Base-by-base conservation (phyloP, 225 moss, liverwort and hornwort genomes). In the Physcomitrium patens region DNA sequence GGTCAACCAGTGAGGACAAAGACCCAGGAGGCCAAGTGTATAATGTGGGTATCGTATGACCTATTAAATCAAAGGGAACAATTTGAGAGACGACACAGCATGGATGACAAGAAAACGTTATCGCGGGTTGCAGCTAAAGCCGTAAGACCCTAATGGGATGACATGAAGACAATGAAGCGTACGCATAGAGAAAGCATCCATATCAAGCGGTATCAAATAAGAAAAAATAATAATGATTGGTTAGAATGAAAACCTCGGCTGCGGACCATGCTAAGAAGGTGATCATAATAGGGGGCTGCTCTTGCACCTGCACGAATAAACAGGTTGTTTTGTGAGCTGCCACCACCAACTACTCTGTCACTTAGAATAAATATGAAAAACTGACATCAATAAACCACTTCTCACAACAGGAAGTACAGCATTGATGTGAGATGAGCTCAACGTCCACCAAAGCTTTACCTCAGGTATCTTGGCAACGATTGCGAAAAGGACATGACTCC, bases 11-110 rank as follows among this genome's bases (percentile, higher is more conserved):
- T 41, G 80, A 65, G 94, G 94, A 78, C 91, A 92, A 13, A 82
- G 17, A 51, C 87, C 87, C 41, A 91, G 58, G 57, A 85, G 72
- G 72, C 73, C 87, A 67, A 95, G 89, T 10, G 77, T 82, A 65
- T 95, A 95, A 45, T 92, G 91, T 53, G 92, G 89, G 63, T 91
- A 95, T 26, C 92, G 79, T 65, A 92, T 89, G 67, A 92, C 87
- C 92, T 92, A 68, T 27, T 60, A 79, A n/a, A 63, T 67, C 71
- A 74, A 51, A 41, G 53, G 67, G 63, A 53, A 53, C 12, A 47
- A n/a, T 16, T 69, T 63, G 49, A 51, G 44, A 45, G 71, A 26
- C 74, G 15, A 80, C 8, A 70, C 27, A 63, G 45, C 70, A 71
- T 23, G 12, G 17, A 14, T 45, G n/a, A 48, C 59, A 65, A 28